phyloP scores from a whole-genome alignment of 2,329 filamentous ascomycete species.

The Escovopsis sp. region DNA sequence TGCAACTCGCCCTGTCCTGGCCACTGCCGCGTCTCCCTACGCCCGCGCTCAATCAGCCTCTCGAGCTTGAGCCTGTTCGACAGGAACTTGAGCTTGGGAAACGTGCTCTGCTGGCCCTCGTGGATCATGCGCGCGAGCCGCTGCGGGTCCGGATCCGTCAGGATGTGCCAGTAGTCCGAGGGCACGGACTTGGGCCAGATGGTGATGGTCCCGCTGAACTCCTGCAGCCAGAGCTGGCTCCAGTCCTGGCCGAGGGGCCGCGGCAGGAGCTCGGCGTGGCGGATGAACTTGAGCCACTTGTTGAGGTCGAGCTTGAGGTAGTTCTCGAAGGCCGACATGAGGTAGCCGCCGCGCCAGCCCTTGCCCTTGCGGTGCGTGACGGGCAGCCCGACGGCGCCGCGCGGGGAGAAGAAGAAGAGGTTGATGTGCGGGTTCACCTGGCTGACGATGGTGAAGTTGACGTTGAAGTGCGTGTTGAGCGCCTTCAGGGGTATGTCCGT shows the following conservation, averaged over 20 bases:
- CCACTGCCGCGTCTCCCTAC: slow-evolving; percentile 35
- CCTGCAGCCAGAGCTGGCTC: slow-evolving; percentile 91
- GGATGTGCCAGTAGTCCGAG: slow-evolving; percentile 72
- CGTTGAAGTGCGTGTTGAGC: slow-evolving; percentile 92
- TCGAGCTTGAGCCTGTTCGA: slow-evolving; percentile 78
- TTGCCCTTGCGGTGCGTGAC: slow-evolving; percentile 87
- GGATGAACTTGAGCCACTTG: slow-evolving; percentile 93
- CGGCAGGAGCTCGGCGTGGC: slow-evolving; percentile 81
- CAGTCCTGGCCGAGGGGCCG: slow-evolving; percentile 88
- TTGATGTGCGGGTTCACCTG: slow-evolving; percentile 96
- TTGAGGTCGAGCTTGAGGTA: slow-evolving; percentile 92
- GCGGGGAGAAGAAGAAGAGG: slow-evolving; percentile 94
- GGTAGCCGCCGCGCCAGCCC: slow-evolving; percentile 90
- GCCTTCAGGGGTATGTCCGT: slow-evolving; percentile 94
- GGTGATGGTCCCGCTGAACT: slow-evolving; percentile 87
- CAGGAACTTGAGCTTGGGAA: slow-evolving; percentile 84
- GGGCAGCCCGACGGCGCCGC: slow-evolving; percentile 79
- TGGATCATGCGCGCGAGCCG: slow-evolving; percentile 79
- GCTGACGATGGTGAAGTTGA: slow-evolving; percentile 84
- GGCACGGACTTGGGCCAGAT: slow-evolving; percentile 78
- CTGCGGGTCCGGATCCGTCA: slow-evolving; percentile 64
- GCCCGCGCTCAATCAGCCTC: slow-evolving; percentile 44
- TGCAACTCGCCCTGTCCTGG: slow-evolving; percentile 37
- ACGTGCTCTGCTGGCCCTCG: slow-evolving; percentile 75
- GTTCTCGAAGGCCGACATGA: slow-evolving; percentile 83